Evolutionary conservation across 805 yeast species (phyloP).

Genomic region (Ogataea sp.): DNA sequence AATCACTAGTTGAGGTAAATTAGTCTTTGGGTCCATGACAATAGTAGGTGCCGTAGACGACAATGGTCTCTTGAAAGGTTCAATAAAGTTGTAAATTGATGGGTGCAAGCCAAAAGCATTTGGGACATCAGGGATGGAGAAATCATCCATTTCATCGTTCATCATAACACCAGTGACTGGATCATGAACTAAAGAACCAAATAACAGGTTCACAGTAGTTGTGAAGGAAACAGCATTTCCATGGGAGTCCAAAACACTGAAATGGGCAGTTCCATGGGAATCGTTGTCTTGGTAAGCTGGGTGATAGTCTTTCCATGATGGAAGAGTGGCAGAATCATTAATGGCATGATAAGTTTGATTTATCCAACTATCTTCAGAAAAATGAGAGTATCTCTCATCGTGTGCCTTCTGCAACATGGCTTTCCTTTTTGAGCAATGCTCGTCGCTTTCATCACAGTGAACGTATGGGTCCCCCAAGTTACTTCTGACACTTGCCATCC

Average conservation of each 20-base stretch:
- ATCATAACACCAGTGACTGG: slow-evolving; percentile 72
- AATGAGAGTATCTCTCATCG: slow-evolving; percentile 30
- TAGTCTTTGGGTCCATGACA: slow-evolving; percentile 32
- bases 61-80: slow-evolving; percentile 74
- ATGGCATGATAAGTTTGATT: slow-evolving; percentile 39
- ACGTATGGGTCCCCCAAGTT: slow-evolving; percentile 62
- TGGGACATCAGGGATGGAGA: slow-evolving; percentile 57
- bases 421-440: slow-evolving; percentile 2
- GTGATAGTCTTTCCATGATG: slow-evolving; percentile 62
- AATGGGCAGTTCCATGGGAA: slow-evolving; percentile 89
- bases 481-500: slow-evolving; percentile 86
- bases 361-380: slow-evolving; percentile 52
- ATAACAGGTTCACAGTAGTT: slow-evolving; percentile 75
- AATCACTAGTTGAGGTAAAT: slow-evolving; percentile 54
- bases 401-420: slow-evolving; percentile 24
- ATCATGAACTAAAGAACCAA: slow-evolving; percentile 82
- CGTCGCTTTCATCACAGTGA: slow-evolving; percentile 17
- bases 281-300: slow-evolving; percentile 73
- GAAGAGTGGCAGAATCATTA: slow-evolving; percentile 46
- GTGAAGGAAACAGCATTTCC: slow-evolving; percentile 83
- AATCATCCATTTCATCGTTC: slow-evolving; percentile 94
- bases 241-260: slow-evolving; percentile 65
- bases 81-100: slow-evolving; percentile 68
- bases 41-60: slow-evolving; percentile 80
- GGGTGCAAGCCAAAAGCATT: slow-evolving; percentile 82